Base-by-base conservation (phyloP, 2,329 filamentous ascomycete species). In the Colletotrichum kahawae region DNA sequence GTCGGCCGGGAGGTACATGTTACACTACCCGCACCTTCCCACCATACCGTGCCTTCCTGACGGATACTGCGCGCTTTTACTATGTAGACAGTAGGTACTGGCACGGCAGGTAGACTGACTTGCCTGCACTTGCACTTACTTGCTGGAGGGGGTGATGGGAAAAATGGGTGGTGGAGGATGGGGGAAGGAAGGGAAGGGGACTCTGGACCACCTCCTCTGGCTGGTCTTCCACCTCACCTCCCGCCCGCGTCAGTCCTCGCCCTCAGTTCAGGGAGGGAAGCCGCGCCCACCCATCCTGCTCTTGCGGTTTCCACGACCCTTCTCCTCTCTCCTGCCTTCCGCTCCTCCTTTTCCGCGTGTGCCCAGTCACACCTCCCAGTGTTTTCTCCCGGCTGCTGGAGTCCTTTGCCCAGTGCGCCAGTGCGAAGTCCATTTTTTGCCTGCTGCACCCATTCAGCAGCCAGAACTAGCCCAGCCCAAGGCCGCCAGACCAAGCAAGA, bases 251-350 rank as follows among this genome's bases (percentile, higher is more conserved):
- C 43, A 51, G 43, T 51, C 43, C 43, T 51, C 43, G 43, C 43
- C 65, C 38, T 66, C 51, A 51, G 27, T 62, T 68, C 72, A 75
- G 72, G 73, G 69, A 75, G 72, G 72, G 69, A 67, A 75, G 69
- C 62, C 43, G 73, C 64, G 64, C 73, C 73, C 73, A 75, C 74
- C 59, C 65, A 59, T 65, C 59, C 48, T 31, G 68, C 65, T 59
- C 33, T 38, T 33, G 43, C 64, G 5, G 21, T 71, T 75, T 69
- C 70, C 74, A 51, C 43, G 54, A 13, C 16, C 66, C 16, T 29
- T 68, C 70, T 66, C 74, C 70, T 73, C 70, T 73, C 62, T 74
- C 67, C 18, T 65, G 21, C 51, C 43, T 56, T 34, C 66, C 36
- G 27, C 70, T 74, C 48, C 51, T 74, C 24, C 62, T 70, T 56